These are phyloP conservation scores for Termitomyces sp. DNA, from an alignment of 1,284 basidiomycete genomes.

Conservation along the genomic window DNA sequence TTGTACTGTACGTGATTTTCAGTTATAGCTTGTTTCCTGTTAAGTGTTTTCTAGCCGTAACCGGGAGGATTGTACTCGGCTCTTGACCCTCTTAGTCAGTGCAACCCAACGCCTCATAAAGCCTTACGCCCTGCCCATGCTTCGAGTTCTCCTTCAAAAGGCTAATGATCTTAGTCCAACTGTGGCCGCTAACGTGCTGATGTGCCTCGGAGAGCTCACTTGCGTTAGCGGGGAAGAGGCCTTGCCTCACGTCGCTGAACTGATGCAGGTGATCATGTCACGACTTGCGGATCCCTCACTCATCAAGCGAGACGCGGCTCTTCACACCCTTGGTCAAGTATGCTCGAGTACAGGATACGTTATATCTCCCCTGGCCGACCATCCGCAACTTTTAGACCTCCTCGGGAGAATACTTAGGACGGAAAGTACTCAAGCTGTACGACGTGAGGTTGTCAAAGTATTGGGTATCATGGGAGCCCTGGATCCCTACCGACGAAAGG, in stretches of 20 bases:
- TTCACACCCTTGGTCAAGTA: constrained; percentile 92
- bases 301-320: constrained; percentile 88
- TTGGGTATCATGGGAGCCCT: constrained; percentile 97
- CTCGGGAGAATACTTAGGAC: constrained; percentile 85
- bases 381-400: constrained; percentile 87
- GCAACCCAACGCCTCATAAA: constrained; percentile 94
- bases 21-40: background rate
- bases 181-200: constrained; percentile 90
- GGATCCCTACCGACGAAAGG: constrained; percentile 94
- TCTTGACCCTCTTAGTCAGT: constrained; percentile 83
- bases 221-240: constrained; percentile 94
- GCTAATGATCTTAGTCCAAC: constrained; percentile 82
- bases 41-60: constrained; percentile 48
- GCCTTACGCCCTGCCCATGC: constrained; percentile 95
- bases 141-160: constrained; percentile 86
- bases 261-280: constrained; percentile 88
- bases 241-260: constrained; percentile 73
- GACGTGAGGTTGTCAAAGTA: constrained; percentile 90
- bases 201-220: constrained; percentile 93
- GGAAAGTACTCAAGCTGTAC: constrained; percentile 73
- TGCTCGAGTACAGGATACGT: constrained; percentile 97
- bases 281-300: constrained; percentile 85
- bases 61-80: constrained; percentile 88
- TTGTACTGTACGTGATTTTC: constrained; percentile 60
- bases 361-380: constrained; percentile 85